Evolutionary conservation across 23 red algal genomes (phyloP).

Genomic region (Cyanidioschyzon merolae): DNA sequence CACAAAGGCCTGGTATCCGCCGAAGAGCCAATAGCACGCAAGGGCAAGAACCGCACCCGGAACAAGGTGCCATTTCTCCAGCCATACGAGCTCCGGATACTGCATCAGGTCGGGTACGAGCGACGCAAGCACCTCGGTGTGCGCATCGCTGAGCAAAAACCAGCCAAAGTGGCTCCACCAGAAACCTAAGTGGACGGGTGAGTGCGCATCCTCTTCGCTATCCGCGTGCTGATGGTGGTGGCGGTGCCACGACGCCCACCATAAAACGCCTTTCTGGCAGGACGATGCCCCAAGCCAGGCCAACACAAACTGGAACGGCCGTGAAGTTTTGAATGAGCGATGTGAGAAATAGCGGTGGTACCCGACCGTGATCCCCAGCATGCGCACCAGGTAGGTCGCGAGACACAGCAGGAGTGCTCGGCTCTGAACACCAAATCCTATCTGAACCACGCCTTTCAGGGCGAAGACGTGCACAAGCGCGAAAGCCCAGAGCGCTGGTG

Average conservation of each 20-base stretch:
- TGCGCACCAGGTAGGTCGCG: constrained; percentile 24
- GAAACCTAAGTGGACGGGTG: constrained; percentile 24
- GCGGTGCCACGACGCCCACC: constrained; percentile 41
- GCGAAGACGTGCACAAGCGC: neutral
- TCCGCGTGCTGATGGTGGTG: constrained; percentile 36
- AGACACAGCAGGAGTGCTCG: neutral
- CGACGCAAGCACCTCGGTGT: neutral
- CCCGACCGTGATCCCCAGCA: constrained; percentile 34
- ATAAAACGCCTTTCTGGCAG: constrained; percentile 35
- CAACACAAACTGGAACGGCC: constrained; percentile 22
- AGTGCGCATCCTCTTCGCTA: constrained; percentile 31
- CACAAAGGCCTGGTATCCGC: constrained; percentile 31
- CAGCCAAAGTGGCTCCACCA: constrained; percentile 42
- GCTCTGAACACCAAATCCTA: neutral
- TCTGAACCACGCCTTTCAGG: neutral
- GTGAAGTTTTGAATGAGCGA: constrained; percentile 30
- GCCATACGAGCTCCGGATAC: constrained; percentile 20
- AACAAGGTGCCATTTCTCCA: constrained; percentile 19
- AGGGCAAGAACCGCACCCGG: constrained; percentile 16
- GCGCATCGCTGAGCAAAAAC: constrained; percentile 28
- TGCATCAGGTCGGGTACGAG: constrained; percentile 22
- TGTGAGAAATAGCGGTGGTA: constrained; percentile 43
- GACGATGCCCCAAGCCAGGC: constrained; percentile 23
- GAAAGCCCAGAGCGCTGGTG: constrained; percentile 2
- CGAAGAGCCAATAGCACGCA: constrained; percentile 7